phyloP scores from a whole-genome alignment of 805 yeast species.

The Candida golubevii region DNA sequence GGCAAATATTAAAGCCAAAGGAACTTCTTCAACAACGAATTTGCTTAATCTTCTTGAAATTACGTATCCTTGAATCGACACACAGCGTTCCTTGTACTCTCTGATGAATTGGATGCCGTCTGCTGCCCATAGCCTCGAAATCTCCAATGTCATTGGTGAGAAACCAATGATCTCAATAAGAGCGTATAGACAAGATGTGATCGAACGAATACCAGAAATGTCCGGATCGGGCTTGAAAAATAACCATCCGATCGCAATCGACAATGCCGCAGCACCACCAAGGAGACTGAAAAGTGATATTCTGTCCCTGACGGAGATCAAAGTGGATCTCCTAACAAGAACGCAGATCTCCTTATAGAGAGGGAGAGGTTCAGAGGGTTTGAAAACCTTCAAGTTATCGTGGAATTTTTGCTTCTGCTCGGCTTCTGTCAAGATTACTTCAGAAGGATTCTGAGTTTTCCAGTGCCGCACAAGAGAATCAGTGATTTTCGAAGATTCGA shows the following conservation, averaged over 20 bases:
- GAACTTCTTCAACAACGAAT: slow-evolving; percentile 63
- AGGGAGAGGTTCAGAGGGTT: slow-evolving; percentile 21
- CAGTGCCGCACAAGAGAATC: slow-evolving; percentile 11
- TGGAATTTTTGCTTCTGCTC: slow-evolving; percentile 16
- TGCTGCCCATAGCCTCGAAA: slow-evolving; percentile 34
- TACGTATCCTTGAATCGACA: slow-evolving; percentile 63
- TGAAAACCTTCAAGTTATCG: slow-evolving; percentile 17
- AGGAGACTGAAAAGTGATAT: slow-evolving; percentile 32
- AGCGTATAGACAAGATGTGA: slow-evolving; percentile 34
- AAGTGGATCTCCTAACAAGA: slow-evolving; percentile 33
- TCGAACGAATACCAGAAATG: slow-evolving; percentile 62
- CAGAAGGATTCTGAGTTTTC: slow-evolving; percentile 6
- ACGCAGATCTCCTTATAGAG: slow-evolving; percentile 27
- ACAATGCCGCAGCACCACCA: slow-evolving; percentile 44
- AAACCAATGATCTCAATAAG: slow-evolving; percentile 39
- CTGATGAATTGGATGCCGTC: slow-evolving; percentile 41
- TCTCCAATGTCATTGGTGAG: slow-evolving; percentile 36
- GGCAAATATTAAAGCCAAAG: slow-evolving; percentile 56
- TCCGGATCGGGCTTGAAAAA: slow-evolving; percentile 60
- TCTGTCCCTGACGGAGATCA: slow-evolving; percentile 31
- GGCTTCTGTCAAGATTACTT: slow-evolving; percentile 5
- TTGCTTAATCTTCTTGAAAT: slow-evolving; percentile 63
- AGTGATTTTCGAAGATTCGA: slow-evolving; percentile 8
- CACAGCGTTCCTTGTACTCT: slow-evolving; percentile 68
- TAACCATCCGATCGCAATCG: slow-evolving; percentile 71